Conservation (phyloP, 306 rosid genomes). For the Begonia fuchsioides region DNA sequence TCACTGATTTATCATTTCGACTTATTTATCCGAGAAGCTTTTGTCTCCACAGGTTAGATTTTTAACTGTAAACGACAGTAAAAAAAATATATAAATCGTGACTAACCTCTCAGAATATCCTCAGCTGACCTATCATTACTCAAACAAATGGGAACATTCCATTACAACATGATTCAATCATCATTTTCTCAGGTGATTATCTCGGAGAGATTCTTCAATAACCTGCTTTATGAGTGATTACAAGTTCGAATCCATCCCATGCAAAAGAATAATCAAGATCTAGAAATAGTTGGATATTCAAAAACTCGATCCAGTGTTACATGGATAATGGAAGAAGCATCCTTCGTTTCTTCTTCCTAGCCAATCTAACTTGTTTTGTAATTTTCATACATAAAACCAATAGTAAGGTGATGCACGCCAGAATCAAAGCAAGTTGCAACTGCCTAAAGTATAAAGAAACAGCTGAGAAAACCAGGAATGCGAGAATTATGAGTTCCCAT, state of each 20-base stretch:
- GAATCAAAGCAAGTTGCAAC: too few relatives aligned
- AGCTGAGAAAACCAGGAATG: too few relatives aligned
- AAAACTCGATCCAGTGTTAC: slow-evolving; percentile 16
- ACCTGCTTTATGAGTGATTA: not conserved
- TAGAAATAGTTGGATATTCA: slow-evolving; percentile 8
- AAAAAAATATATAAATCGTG: too few relatives aligned
- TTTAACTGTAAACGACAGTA: not conserved
- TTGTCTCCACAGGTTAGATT: too few relatives aligned
- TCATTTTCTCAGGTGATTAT: not conserved
- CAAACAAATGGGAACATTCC: too few relatives aligned
- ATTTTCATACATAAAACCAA: slow-evolving; percentile 86
- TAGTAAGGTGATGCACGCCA: slow-evolving; percentile 61
- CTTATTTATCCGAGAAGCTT: too few relatives aligned
- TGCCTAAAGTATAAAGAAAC: too few relatives aligned
- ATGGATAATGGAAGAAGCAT: too few relatives aligned
- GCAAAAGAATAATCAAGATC: slow-evolving; percentile 4
- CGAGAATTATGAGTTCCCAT: too few relatives aligned
- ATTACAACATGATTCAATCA: not conserved
- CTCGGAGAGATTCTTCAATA: not conserved
- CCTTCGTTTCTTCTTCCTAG: too few relatives aligned
- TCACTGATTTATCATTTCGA: too few relatives aligned
- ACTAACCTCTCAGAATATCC: not conserved
- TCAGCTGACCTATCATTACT: not conserved
- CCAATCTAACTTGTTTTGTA: too few relatives aligned
- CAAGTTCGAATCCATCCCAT: not conserved